Base-by-base conservation (phyloP, 2,329 filamentous ascomycete genomes). In the Beauveria sp. region DNA sequence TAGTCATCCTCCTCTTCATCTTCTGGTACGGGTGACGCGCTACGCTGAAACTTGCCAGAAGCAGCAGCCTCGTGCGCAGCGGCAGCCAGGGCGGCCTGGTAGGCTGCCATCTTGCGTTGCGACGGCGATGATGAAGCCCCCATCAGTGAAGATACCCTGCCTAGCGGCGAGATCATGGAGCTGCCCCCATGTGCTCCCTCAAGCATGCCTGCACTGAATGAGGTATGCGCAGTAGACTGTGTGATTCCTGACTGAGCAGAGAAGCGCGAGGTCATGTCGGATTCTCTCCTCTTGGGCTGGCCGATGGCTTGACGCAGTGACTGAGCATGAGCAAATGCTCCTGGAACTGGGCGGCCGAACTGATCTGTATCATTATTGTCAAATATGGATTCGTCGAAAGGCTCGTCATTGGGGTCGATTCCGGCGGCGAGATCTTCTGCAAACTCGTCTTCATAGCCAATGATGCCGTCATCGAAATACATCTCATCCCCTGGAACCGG, bases 61-160 rank as follows among this genome's bases (percentile, higher is more conserved):
- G 85, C 85, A 24, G 86, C 88, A 6, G 92, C 91, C 70, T 88
- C 82, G 64, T 88, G 87, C 10, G 91, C 89, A 7, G 92, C 93
- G 52, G 89, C 88, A 1, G 91, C 91, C 5, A 98, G 80, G 1
- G 92, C 91, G 58, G 88, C 88, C 70, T 96, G 92, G 69, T 97
- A 93, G 1, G 85, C 88, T 48, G 86, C 85, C 62, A 78, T 75
- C 31, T 69, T 63, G 38, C 69, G 67, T 16, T 62, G 54, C 9
- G 55, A 59, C 2, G 53, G 56, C 18, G 57, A 52, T 20, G 60
- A 31, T 5, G 45, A 52, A 12, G 60, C 28, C 8, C 20, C 53
- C 55, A 43, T 40, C 42, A 51, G 9, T 38, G 57, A 60, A 1
- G 56, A 60, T 4, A 45, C 40, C 20, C 63, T 53, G 34, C 49